A percentile compares a stretch with the other conserved stretches of the same genome.
Conservation (phyloP, 305 asterid genomes). For the Fraxinus velutina region DNA sequence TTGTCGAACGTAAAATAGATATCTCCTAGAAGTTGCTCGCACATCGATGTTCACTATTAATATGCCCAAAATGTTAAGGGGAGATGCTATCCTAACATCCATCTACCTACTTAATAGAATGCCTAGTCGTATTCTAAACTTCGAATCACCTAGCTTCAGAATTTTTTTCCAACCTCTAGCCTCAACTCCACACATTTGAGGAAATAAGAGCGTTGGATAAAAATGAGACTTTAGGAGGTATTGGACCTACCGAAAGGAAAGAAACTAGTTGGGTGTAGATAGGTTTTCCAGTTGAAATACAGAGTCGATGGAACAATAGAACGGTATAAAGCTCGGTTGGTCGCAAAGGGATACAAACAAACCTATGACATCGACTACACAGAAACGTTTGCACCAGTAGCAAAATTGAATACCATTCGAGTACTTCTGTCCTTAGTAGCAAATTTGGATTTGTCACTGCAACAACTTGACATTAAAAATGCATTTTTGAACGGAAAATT, state of each 20-base stretch:
- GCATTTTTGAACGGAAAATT: too few relatives aligned
- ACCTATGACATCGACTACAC: neutral
- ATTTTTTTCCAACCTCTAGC: neutral
- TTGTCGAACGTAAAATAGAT: neutral
- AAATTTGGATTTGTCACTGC: neutral
- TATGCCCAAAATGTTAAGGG: neutral
- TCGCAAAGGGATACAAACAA: neutral
- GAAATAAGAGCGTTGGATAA: neutral
- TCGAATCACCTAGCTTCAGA: neutral
- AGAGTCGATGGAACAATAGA: neutral
- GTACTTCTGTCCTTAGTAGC: neutral
- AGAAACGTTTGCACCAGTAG: neutral
- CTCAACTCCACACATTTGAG: neutral
- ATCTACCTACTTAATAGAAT: neutral
- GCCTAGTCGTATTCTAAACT: neutral
- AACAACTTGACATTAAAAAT: too few relatives aligned
- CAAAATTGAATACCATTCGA: neutral
- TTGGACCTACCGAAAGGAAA: neutral
- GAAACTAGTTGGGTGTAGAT: neutral
- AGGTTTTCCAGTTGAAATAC: neutral
- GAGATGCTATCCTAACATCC: neutral
- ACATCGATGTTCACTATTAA: neutral
- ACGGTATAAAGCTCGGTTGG: neutral
- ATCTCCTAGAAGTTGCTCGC: neutral
- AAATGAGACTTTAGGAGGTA: neutral